Percentiles rank a stretch among this genome's conserved stretches.
These are phyloP conservation scores for Dentipellis sp. DNA, from an alignment of 768 basidiomycete species.

Conservation along the genomic window DNA sequence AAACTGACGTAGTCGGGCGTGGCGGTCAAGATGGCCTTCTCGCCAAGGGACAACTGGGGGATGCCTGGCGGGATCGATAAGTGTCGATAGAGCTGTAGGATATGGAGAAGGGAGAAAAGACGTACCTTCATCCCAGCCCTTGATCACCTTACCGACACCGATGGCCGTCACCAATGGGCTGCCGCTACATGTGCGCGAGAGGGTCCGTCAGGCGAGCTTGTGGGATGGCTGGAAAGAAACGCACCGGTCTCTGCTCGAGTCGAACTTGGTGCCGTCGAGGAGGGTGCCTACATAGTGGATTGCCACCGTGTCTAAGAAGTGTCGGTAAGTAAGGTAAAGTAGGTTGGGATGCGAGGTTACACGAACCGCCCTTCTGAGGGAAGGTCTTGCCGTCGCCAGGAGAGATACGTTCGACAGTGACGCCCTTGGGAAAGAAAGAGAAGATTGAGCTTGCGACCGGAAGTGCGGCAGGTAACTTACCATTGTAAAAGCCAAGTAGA, in stretches of 20 bases:
- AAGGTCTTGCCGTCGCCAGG: slow-evolving; percentile 54
- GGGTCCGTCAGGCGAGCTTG: neutral
- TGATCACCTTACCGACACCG: slow-evolving; percentile 77
- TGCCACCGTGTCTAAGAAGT: slow-evolving; percentile 45
- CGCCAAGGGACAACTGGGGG: slow-evolving; percentile 62
- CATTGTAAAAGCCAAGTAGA: slow-evolving; percentile 4
- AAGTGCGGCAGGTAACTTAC: slow-evolving; percentile 3
- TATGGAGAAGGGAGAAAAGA: neutral
- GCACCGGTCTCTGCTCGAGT: slow-evolving; percentile 72
- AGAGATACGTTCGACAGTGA: slow-evolving; percentile 48
- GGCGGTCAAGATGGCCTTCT: slow-evolving; percentile 62
- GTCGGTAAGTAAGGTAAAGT: slow-evolving; percentile 1
- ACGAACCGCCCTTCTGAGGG: slow-evolving; percentile 64
- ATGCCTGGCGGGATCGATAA: slow-evolving; percentile 43
- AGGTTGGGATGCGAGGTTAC: neutral
- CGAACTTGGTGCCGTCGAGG: slow-evolving; percentile 52
- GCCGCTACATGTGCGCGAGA: slow-evolving; percentile 27
- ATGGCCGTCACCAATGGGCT: slow-evolving; percentile 60
- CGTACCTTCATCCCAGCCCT: slow-evolving; percentile 85
- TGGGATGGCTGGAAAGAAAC: slow-evolving; percentile 15
- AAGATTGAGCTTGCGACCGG: neutral
- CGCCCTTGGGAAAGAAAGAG: slow-evolving; percentile 40
- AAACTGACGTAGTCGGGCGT: slow-evolving; percentile 68
- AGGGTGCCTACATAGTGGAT: slow-evolving; percentile 82
- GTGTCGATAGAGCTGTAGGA: slow-evolving; percentile 8